Evolutionary conservation across 768 basidiomycete species (phyloP).

Genomic region (Boletus reticulatus): DNA sequence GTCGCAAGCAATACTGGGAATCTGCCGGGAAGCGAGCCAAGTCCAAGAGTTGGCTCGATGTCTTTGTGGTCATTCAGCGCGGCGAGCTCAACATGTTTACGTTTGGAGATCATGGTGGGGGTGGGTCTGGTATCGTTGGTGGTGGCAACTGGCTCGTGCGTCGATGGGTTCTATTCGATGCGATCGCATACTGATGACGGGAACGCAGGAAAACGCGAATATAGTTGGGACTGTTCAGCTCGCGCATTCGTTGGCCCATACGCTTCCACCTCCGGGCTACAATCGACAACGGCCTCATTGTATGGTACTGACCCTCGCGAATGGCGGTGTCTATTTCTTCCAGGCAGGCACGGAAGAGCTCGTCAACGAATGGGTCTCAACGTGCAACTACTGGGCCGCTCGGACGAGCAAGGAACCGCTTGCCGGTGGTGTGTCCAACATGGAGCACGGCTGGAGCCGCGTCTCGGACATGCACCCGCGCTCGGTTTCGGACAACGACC

Average conservation of each 20-base stretch:
- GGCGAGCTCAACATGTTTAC: constrained; percentile 96
- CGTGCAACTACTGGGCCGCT: constrained; percentile 99
- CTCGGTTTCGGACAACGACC: constrained; percentile 58
- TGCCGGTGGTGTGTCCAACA: constrained; percentile 94
- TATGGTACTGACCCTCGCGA: constrained; percentile 88
- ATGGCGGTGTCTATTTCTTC: constrained; percentile 94
- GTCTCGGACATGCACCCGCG: constrained; percentile 56
- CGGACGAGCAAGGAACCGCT: constrained; percentile 93
- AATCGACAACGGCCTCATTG: constrained; percentile 88
- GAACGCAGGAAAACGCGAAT: constrained; percentile 75
- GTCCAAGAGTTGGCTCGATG: constrained; percentile 90
- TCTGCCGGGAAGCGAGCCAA: constrained; percentile 76
- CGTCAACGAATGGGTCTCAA: constrained; percentile 98
- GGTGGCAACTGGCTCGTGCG: constrained; percentile 98
- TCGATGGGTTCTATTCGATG: constrained; percentile 19
- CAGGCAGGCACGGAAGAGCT: constrained; percentile 98
- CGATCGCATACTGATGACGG: constrained; percentile 5
- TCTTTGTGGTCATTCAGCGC: constrained; percentile 93
- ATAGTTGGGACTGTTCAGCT: constrained; percentile 81
- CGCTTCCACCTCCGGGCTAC: constrained; percentile 90
- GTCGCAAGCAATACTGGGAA: constrained; percentile 95
- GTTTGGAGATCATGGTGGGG: constrained; percentile 77
- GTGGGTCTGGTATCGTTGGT: constrained; percentile 68
- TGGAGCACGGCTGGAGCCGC: constrained; percentile 98
- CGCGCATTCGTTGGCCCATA: constrained; percentile 84